Evolutionary conservation across 2,329 filamentous ascomycete species (phyloP), one percentile per base, ranked within the genome.

Genomic region (Aspergillus puulaauensis): DNA sequence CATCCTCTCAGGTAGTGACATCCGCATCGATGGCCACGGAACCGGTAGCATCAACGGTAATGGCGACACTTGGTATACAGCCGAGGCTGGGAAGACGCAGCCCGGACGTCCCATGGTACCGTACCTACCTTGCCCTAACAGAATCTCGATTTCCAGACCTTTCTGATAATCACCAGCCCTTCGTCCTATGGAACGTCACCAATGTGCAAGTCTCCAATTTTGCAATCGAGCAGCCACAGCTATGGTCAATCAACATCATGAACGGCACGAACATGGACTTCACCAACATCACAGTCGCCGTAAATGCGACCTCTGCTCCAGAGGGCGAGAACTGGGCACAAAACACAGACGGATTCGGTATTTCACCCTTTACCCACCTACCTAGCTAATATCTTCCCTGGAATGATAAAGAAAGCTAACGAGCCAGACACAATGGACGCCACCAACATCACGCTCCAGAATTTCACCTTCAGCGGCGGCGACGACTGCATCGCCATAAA

Each of bases 401-500:
- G 1, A 31, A 31, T 11, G 27, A 4, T 31, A 31, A 31, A 27
- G 19, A 21, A 27, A 11, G 9, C 9, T 31, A 31, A 31, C 9
- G 1, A 31, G 27, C 9, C 52, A 70, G 75, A 85, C 61, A 84
- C 82, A 0, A 83, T 84, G 81, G 82, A 85, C 61, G 76, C 75
- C 1, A 63, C 71, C 8, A 82, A 84, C 59, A 71, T 85, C 47
- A 69, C 68, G 6, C 73, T 85, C 5, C 78, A 71, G 4, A 82
- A 82, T 57, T 78, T 84, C 52, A 70, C 75, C 6, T 85, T 83
- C 63, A 80, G 83, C 70, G 82, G 82, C 9, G 82, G 86, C 65
- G 87, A 81, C 67, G 75, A 83, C 56, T 91, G 88, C 71, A 81
- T 86, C 24, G 81, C 82, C 41, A 78, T 80, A 60, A 90, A 89